These are phyloP conservation scores for Agaricales sp. DNA, from an alignment of 1,284 basidiomycete species.

Conservation along the genomic window DNA sequence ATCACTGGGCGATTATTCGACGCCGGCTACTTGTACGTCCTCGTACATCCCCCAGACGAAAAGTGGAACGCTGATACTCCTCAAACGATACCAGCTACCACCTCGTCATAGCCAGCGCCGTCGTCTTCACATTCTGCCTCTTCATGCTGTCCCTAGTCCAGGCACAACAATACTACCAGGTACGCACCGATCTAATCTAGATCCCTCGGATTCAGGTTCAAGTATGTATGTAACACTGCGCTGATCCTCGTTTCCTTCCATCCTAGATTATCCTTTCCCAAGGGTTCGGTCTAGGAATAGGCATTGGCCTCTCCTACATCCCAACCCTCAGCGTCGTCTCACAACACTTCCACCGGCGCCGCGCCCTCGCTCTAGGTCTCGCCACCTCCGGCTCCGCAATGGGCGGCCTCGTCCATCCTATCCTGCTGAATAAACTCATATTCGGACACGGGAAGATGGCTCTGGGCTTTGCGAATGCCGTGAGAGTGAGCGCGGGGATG, in stretches of 20 bases:
- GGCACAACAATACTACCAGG: conserved; percentile 23
- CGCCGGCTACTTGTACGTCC: conserved; percentile 21
- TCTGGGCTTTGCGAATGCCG: conserved; percentile 13
- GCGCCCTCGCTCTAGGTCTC: conserved; percentile 22
- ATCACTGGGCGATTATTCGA: conserved; percentile 25
- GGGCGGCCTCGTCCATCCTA: conserved; percentile 21
- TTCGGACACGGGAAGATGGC: no score
- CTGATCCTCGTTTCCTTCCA: neutral
- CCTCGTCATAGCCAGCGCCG: conserved; percentile 17
- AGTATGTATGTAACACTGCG: neutral
- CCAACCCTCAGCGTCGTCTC: conserved; percentile 24
- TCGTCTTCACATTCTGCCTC: conserved; percentile 17
- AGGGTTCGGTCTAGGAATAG: conserved; percentile 23
- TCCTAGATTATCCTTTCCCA: conserved; percentile 24
- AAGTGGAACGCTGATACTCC: neutral
- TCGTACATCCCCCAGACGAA: neutral
- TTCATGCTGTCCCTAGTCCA: conserved; percentile 26
- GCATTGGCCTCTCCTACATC: conserved; percentile 22
- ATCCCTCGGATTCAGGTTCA: conserved; percentile 1
- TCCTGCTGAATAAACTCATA: conserved; percentile 27
- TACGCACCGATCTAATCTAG: conserved; percentile 4
- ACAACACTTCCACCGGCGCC: conserved; percentile 22
- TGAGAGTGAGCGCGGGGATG: conserved; percentile 18
- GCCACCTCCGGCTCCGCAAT: conserved; percentile 21
- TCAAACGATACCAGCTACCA: conserved; percentile 13